Conservation (phyloP, 805 yeast species). For the Kodamaea laetipori region DNA sequence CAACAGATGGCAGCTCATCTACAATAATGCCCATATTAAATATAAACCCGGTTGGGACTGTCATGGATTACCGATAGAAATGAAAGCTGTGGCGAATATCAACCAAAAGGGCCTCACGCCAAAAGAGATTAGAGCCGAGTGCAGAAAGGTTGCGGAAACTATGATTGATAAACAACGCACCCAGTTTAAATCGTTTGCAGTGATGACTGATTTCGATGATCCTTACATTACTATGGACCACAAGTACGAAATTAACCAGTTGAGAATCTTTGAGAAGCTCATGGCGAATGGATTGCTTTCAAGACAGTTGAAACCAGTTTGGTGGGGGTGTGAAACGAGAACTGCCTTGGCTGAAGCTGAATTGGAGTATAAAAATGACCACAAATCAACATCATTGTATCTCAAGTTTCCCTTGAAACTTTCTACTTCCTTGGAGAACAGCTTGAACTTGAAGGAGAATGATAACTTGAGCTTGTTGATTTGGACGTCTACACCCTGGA, state of each 20-base stretch:
- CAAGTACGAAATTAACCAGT: constrained; percentile 73
- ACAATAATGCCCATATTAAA: constrained; percentile 58
- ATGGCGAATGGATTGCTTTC: constrained; percentile 67
- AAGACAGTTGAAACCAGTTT: constrained; percentile 91
- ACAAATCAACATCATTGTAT: constrained; percentile 66
- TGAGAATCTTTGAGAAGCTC: constrained; percentile 66
- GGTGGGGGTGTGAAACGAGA: constrained; percentile 93
- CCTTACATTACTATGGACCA: constrained; percentile 75
- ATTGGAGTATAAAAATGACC: constrained; percentile 77
- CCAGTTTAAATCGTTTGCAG: constrained; percentile 69
- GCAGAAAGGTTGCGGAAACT: constrained; percentile 66
- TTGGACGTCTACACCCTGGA: constrained; percentile 99
- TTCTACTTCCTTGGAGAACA: constrained; percentile 16
- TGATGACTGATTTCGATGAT: constrained; percentile 79
- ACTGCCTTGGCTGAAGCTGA: constrained; percentile 98
- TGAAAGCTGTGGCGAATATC: constrained; percentile 55
- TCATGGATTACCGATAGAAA: constrained; percentile 95
- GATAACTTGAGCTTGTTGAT: constrained; percentile 47
- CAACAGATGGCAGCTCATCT: constrained; percentile 64
- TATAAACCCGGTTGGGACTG: constrained; percentile 98
- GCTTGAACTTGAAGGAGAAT: neutral
- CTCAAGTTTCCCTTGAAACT: constrained; percentile 59
- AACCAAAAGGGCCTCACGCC: constrained; percentile 15
- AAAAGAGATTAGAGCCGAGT: constrained; percentile 63
- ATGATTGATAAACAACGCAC: constrained; percentile 65